A percentile compares a stretch with the other conserved stretches of the same genome.
phyloP scores from a whole-genome alignment of 352 stramenopile species.

The Phytophthora boehmeriae region DNA sequence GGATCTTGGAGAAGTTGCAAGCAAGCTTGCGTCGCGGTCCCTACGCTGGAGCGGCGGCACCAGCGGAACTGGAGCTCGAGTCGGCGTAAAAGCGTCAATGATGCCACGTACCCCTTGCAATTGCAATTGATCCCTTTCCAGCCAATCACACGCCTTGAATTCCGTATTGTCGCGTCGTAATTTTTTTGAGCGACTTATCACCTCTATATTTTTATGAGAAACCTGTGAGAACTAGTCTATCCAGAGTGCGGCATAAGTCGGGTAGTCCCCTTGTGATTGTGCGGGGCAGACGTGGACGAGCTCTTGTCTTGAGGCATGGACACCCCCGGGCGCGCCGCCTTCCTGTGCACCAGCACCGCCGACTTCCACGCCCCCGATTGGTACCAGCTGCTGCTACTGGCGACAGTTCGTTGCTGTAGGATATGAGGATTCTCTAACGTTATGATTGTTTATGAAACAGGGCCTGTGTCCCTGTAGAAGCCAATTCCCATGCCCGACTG shows the following conservation, averaged over 20 bases:
- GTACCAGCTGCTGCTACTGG: constrained; percentile 25
- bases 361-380: constrained; percentile 82
- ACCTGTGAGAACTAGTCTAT: neutral
- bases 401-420: neutral
- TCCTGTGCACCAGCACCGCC: constrained; percentile 77
- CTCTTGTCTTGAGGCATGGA: constrained; percentile 28
- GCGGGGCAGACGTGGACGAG: constrained; percentile 18
- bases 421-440: neutral
- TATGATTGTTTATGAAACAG: constrained; percentile 28
- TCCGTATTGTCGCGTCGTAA: neutral
- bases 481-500: constrained; percentile 70
- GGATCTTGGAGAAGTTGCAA: constrained; percentile 61
- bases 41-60: constrained; percentile 55
- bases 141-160: constrained; percentile 2
- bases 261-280: constrained; percentile 3
- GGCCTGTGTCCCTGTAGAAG: constrained; percentile 68
- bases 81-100: constrained; percentile 40
- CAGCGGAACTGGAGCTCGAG: constrained; percentile 67
- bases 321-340: constrained; percentile 70
- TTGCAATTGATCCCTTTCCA: constrained; percentile 6
- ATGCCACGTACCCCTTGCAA: constrained; percentile 7
- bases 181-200: neutral
- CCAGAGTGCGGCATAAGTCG: constrained; percentile 4
- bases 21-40: constrained; percentile 60
- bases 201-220: constrained; percentile 1